phyloP scores from a whole-genome alignment of 768 basidiomycete genomes.

The Solioccasus polychromus region DNA sequence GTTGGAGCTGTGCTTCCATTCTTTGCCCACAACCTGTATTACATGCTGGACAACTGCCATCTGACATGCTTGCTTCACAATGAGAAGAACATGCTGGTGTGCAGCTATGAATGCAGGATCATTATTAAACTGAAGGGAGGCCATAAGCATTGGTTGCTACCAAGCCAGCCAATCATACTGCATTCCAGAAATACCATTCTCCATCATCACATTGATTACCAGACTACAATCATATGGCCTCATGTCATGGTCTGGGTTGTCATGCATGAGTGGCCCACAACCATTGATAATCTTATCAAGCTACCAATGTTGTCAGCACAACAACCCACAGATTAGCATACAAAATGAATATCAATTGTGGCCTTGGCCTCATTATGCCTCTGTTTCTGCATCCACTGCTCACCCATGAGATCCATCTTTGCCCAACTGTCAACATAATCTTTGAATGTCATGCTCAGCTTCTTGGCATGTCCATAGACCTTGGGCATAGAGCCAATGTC shows the following conservation, averaged over 20 bases:
- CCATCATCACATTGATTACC: slow-evolving; percentile 39
- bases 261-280: slow-evolving; percentile 56
- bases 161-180: slow-evolving; percentile 35
- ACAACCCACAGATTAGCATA: not conserved
- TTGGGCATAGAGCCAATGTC: slow-evolving; percentile 30
- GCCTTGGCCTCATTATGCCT: slow-evolving; percentile 81
- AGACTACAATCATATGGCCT: slow-evolving; percentile 11
- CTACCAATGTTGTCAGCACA: slow-evolving; percentile 36
- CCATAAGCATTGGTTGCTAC: slow-evolving; percentile 35
- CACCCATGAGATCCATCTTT: slow-evolving; percentile 33
- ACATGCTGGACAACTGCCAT: slow-evolving; percentile 90
- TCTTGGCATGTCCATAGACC: slow-evolving; percentile 42
- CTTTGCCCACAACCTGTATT: slow-evolving; percentile 83
- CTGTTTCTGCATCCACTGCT: slow-evolving; percentile 65
- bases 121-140: slow-evolving; percentile 38
- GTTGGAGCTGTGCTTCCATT: slow-evolving; percentile 82
- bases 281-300: slow-evolving; percentile 89
- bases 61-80: slow-evolving; percentile 87
- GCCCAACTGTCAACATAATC: slow-evolving; percentile 39
- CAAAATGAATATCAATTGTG: slow-evolving; percentile 68
- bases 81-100: slow-evolving; percentile 85
- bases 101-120: slow-evolving; percentile 66
- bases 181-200: slow-evolving; percentile 26
- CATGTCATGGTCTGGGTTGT: slow-evolving; percentile 45
- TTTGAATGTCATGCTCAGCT: slow-evolving; percentile 68